Evolutionary conservation across 2,329 filamentous ascomycete species (phyloP).

Genomic region (Metarhizium rileyi): DNA sequence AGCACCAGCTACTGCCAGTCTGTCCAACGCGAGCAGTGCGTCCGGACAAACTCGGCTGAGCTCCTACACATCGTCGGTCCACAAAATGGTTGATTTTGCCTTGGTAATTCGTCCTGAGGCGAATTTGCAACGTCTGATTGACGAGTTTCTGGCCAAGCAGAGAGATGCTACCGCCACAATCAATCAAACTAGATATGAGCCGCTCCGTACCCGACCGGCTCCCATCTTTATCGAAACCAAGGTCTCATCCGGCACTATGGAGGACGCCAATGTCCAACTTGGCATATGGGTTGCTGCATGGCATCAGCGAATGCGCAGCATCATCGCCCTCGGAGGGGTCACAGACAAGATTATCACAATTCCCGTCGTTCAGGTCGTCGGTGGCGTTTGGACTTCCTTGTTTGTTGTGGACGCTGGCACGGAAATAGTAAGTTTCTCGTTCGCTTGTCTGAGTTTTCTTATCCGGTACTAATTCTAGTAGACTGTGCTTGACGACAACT

Average conservation of each 20-base stretch:
- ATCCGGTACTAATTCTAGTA: too few relatives aligned
- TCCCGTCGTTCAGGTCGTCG: not conserved
- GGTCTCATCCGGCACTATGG: not conserved
- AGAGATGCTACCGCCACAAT: not conserved
- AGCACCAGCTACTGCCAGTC: not conserved
- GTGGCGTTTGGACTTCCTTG: not conserved
- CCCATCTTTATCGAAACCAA: not conserved
- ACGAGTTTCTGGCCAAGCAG: not conserved
- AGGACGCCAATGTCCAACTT: not conserved
- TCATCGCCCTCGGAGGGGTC: not conserved
- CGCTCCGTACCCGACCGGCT: not conserved
- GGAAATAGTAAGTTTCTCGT: not conserved
- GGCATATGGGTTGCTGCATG: not conserved
- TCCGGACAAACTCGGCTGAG: not conserved
- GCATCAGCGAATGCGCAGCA: not conserved
- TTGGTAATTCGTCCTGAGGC: not conserved
- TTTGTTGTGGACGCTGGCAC: not conserved
- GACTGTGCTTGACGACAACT: too few relatives aligned
- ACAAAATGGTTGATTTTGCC: not conserved
- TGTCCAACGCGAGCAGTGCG: not conserved
- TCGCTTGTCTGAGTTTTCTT: too few relatives aligned
- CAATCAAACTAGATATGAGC: not conserved
- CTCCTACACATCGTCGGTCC: not conserved
- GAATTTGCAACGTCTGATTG: not conserved
- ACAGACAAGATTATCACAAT: not conserved